Percentiles rank a stretch among this genome's conserved stretches.
phyloP scores from a whole-genome alignment of 345 rosid species.

The Erysimum cheiranthoides region DNA sequence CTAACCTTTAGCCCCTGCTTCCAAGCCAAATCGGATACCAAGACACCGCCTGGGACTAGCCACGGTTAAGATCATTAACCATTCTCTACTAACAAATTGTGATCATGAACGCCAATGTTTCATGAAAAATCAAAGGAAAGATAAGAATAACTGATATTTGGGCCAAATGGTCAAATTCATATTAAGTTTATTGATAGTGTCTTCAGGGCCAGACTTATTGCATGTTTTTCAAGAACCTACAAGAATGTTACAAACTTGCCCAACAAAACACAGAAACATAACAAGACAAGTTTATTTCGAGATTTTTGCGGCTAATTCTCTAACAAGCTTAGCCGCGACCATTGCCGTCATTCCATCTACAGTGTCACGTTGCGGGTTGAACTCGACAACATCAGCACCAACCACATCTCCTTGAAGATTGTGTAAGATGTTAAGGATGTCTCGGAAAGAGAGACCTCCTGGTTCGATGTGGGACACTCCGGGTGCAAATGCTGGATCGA shows the following conservation, averaged over 20 bases:
- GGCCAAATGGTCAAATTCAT: background rate
- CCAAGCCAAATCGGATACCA: no score
- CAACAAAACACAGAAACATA: slow-evolving; percentile 8
- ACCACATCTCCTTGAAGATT: slow-evolving; percentile 84
- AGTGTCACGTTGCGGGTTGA: slow-evolving; percentile 97
- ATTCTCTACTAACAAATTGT: background rate
- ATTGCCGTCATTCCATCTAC: slow-evolving; percentile 99
- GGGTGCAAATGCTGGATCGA: slow-evolving; percentile 98
- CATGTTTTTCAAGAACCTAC: background rate
- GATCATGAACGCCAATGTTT: background rate
- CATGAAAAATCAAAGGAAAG: background rate
- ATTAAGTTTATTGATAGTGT: background rate
- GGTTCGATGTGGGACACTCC: slow-evolving; percentile 99
- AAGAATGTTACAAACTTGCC: background rate
- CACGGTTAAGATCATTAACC: no score
- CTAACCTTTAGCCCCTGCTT: no score
- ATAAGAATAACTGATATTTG: background rate
- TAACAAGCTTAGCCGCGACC: slow-evolving; percentile 98
- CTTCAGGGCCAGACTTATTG: slow-evolving; percentile 4
- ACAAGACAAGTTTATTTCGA: slow-evolving; percentile 57
- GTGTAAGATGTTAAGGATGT: slow-evolving; percentile 88
- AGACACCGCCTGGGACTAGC: no score
- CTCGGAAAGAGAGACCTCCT: slow-evolving; percentile 95
- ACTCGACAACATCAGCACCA: slow-evolving; percentile 95
- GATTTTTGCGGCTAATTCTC: slow-evolving; percentile 90